These are phyloP conservation scores for Penicillium digitatum DNA, from an alignment of 2,329 filamentous ascomycete genomes.

Conservation along the genomic window DNA sequence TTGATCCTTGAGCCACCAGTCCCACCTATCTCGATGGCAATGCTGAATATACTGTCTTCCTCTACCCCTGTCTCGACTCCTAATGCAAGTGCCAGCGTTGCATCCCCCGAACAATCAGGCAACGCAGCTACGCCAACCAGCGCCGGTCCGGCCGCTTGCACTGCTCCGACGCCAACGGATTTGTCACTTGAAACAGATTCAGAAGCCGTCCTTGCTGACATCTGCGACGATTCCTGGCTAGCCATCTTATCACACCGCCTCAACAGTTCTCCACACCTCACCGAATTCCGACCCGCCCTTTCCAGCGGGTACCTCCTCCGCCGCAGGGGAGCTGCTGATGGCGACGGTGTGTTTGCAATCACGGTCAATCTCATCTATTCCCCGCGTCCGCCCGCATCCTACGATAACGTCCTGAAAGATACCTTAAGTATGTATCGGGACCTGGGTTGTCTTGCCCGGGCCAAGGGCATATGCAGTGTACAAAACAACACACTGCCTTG, in stretches of 20 bases:
- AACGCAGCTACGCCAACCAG: conserved; percentile 38
- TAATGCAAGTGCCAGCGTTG: conserved; percentile 31
- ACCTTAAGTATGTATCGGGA: conserved; percentile 45
- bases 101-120: conserved; percentile 44
- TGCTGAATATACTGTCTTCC: conserved; percentile 32
- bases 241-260: conserved; percentile 52
- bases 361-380: conserved; percentile 43
- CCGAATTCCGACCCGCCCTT: conserved; percentile 42
- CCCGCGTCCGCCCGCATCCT: conserved; percentile 26
- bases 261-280: conserved; percentile 40
- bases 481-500: conserved; percentile 45
- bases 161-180: conserved; percentile 35
- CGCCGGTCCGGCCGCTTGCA: conserved; percentile 34
- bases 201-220: conserved; percentile 55
- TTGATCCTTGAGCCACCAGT: conserved; percentile 33
- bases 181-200: conserved; percentile 46
- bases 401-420: conserved; percentile 41
- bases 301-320: conserved; percentile 48
- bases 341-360: conserved; percentile 42
- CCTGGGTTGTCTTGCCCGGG: conserved; percentile 42
- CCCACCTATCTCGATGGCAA: conserved; percentile 31
- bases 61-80: conserved; percentile 42
- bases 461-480: conserved; percentile 41
- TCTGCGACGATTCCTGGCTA: conserved; percentile 58
- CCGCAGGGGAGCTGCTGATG: conserved; percentile 40